Evolutionary conservation across 257 asterid species (phyloP).

Genomic region (Eustoma russellianum): DNA sequence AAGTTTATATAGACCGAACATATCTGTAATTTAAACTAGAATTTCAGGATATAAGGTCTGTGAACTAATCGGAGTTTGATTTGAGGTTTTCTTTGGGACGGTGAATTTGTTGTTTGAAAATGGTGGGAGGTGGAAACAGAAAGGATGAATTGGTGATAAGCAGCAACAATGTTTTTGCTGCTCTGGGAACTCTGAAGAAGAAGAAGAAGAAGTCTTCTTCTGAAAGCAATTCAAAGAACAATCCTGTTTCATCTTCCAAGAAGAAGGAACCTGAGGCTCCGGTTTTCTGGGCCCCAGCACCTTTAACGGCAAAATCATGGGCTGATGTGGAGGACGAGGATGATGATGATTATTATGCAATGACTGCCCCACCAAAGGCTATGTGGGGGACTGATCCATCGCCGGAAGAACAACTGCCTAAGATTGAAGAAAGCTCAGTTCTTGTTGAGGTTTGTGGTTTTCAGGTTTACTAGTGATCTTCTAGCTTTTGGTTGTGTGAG

Average conservation of each 20-base stretch:
- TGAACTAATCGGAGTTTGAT: slow-evolving; percentile 5
- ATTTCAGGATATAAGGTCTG: too few species aligned
- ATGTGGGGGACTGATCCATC: slow-evolving; percentile 46
- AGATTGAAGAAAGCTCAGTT: slow-evolving; percentile 24
- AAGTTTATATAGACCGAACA: too few species aligned
- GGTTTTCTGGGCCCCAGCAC: slow-evolving; percentile 93
- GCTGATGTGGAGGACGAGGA: slow-evolving; percentile 98
- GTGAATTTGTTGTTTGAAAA: slow-evolving; percentile 7
- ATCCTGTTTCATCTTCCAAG: slow-evolving; percentile 18
- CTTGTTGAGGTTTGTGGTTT: slow-evolving; percentile 47
- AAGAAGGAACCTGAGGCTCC: slow-evolving; percentile 31
- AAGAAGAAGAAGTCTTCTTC: slow-evolving; percentile 71
- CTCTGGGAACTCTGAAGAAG: slow-evolving; percentile 74
- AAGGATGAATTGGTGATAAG: slow-evolving; percentile 70
- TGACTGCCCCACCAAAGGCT: slow-evolving; percentile 77
- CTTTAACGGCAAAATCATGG: slow-evolving; percentile 77
- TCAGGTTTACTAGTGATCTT: not conserved
- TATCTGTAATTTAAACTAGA: too few species aligned
- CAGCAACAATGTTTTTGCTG: slow-evolving; percentile 85
- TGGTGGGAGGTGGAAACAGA: slow-evolving; percentile 89
- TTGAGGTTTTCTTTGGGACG: not conserved
- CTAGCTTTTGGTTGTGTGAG: not conserved
- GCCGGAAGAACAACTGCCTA: slow-evolving; percentile 18
- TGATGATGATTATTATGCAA: slow-evolving; percentile 89
- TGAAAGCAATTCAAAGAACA: slow-evolving; percentile 40